These are phyloP conservation scores for Monilinia aucupariae DNA, from an alignment of 2,329 filamentous ascomycete genomes.

Conservation along the genomic window DNA sequence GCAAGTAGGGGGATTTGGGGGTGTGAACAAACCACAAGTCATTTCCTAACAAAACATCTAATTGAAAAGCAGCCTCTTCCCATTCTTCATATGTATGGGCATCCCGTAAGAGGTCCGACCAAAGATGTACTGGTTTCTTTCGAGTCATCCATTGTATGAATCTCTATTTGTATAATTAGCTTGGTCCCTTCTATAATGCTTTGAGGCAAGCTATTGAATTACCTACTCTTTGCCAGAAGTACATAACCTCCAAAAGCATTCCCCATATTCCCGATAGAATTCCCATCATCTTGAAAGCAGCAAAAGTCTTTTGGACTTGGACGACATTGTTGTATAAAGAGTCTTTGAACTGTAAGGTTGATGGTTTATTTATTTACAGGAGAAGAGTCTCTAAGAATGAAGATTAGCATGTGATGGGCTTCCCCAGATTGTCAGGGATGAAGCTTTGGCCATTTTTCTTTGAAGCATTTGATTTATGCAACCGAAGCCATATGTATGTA, in stretches of 20 bases:
- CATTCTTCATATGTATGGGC: slow-evolving; percentile 76
- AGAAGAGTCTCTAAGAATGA: slow-evolving; percentile 1
- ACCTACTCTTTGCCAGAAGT: slow-evolving; percentile 56
- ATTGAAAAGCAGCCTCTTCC: slow-evolving; percentile 74
- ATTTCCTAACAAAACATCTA: slow-evolving; percentile 76
- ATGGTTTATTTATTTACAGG: background rate
- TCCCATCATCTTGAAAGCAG: slow-evolving; percentile 27
- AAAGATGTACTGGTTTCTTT: slow-evolving; percentile 58
- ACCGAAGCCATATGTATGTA: background rate
- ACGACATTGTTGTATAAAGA: background rate
- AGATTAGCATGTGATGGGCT: slow-evolving; percentile 15
- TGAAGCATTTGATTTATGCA: background rate
- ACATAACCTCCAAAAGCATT: slow-evolving; percentile 55
- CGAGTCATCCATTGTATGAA: slow-evolving; percentile 61
- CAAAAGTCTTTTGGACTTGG: background rate
- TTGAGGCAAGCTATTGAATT: background rate
- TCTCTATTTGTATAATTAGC: slow-evolving; percentile 47
- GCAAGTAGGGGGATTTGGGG: background rate
- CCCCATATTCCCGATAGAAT: slow-evolving; percentile 44
- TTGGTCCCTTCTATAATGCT: background rate
- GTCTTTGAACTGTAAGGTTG: background rate
- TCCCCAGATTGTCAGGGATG: slow-evolving; percentile 16
- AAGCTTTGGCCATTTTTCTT: slow-evolving; percentile 8
- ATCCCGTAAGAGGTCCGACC: slow-evolving; percentile 59
- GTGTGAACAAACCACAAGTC: slow-evolving; percentile 62